Conservation (phyloP, 176 grass and related monocot species). For the Aegilops tauschii region DNA sequence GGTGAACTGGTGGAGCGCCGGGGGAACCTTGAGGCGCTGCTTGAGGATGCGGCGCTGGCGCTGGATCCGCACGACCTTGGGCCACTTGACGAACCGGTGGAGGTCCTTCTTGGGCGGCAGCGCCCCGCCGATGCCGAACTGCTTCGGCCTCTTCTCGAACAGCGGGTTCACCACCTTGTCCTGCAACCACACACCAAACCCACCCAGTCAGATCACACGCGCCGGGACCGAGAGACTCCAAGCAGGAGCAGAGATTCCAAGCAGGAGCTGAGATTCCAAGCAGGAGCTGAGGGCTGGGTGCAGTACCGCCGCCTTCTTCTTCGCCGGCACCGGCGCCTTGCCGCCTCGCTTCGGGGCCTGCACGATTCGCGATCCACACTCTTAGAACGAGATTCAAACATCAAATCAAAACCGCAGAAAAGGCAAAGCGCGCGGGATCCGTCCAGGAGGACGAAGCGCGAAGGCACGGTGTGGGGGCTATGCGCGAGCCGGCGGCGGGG, state of each 20-base stretch:
- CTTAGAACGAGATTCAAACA: neutral
- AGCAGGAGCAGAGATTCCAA: neutral
- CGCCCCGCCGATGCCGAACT: conserved; percentile 79
- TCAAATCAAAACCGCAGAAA: neutral
- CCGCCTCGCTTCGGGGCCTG: conserved; percentile 80
- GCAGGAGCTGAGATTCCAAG: neutral
- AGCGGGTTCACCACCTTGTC: conserved; percentile 69
- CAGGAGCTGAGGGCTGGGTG: neutral
- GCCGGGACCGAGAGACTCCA: too few species aligned
- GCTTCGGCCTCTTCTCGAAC: conserved; percentile 94
- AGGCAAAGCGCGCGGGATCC: neutral
- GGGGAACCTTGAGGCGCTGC: conserved; percentile 91
- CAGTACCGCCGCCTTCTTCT: conserved; percentile 54
- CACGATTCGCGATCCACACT: neutral
- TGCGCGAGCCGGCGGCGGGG: neutral
- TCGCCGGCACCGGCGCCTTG: conserved; percentile 52
- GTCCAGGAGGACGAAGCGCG: neutral
- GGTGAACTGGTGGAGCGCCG: conserved; percentile 91
- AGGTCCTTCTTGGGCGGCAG: conserved; percentile 89
- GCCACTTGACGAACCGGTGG: conserved; percentile 86
- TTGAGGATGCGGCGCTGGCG: conserved; percentile 91
- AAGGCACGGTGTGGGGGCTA: too few species aligned
- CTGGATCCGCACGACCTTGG: conserved; percentile 90
- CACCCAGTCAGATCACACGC: neutral
- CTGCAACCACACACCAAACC: conserved; percentile 22